phyloP scores from a whole-genome alignment of 306 rosid genomes.

The Vigna reflexopilosa region DNA sequence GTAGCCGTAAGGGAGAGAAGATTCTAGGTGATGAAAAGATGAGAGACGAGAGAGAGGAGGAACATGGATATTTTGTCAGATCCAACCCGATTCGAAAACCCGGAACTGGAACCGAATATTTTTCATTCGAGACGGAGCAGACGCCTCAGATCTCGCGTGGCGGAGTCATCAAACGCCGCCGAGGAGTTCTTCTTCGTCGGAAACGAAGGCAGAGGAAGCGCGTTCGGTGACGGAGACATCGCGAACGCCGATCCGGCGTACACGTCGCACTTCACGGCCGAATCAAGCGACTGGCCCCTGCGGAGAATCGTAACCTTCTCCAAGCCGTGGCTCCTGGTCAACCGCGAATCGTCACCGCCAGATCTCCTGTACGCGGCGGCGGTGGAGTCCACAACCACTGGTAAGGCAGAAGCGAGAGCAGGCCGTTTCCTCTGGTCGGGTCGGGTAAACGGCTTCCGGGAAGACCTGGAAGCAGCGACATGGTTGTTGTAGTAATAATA shows the following conservation, averaged over 20 bases:
- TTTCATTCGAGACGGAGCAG: conserved; percentile 72
- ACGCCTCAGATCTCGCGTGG: conserved; percentile 86
- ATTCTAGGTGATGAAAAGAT: neutral
- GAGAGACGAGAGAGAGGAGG: neutral
- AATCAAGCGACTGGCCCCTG: conserved; percentile 80
- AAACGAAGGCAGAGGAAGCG: conserved; percentile 88
- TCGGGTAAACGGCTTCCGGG: conserved; percentile 53
- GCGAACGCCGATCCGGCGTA: conserved; percentile 95
- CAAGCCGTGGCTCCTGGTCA: conserved; percentile 37
- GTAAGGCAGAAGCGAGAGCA: neutral
- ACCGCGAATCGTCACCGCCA: conserved; percentile 56
- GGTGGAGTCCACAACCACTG: conserved; percentile 22
- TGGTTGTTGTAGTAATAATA: conserved; percentile 30
- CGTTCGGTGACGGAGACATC: conserved; percentile 84
- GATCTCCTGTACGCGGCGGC: conserved; percentile 47
- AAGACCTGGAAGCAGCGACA: conserved; percentile 47
- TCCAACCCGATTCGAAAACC: conserved; percentile 26
- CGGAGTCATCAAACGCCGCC: conserved; percentile 63
- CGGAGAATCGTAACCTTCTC: conserved; percentile 80
- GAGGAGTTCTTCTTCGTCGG: conserved; percentile 51
- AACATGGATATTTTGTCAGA: neutral
- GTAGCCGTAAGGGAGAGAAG: neutral
- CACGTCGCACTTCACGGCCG: conserved; percentile 50
- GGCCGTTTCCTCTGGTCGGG: conserved; percentile 52
- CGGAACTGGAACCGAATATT: neutral